phyloP scores from a whole-genome alignment of 2,329 filamentous ascomycete genomes.

The Exophiala sideris region DNA sequence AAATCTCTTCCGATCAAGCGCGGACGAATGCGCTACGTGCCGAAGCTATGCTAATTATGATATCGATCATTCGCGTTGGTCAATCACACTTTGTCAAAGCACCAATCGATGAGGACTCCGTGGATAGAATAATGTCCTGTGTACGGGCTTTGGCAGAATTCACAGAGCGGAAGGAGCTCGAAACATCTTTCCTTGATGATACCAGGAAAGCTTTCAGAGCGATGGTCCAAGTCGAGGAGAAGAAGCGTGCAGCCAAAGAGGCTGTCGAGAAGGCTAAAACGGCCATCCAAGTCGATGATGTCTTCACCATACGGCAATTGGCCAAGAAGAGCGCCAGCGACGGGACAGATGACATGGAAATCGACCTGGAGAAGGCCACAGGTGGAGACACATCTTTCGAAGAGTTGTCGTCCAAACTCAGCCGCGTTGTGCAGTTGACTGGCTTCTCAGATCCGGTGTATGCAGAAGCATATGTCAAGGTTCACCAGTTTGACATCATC shows the following conservation, averaged over 20 bases:
- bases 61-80: conserved; percentile 94
- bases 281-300: conserved; percentile 92
- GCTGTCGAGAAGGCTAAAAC: conserved; percentile 89
- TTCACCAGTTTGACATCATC: conserved; percentile 98
- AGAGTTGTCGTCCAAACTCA: conserved; percentile 89
- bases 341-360: conserved; percentile 77
- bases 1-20: conserved; percentile 80
- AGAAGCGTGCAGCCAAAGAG: conserved; percentile 93
- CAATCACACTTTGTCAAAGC: conserved; percentile 99
- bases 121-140: conserved; percentile 98
- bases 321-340: conserved; percentile 85
- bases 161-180: conserved; percentile 80
- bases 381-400: conserved; percentile 82
- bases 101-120: conserved; percentile 93
- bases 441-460: conserved; percentile 98
- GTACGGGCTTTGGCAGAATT: conserved; percentile 91
- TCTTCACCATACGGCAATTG: conserved; percentile 86
- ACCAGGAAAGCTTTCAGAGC: conserved; percentile 92
- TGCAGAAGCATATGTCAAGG: conserved; percentile 97
- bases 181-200: conserved; percentile 89
- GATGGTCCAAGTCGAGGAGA: conserved; percentile 96
- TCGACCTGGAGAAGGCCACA: conserved; percentile 90
- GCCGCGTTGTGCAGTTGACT: conserved; percentile 91
- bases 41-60: conserved; percentile 99
- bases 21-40: conserved; percentile 91